These are phyloP conservation scores for Beauveria bassiana DNA, from an alignment of 2,329 filamentous ascomycete species.

Conservation along the genomic window DNA sequence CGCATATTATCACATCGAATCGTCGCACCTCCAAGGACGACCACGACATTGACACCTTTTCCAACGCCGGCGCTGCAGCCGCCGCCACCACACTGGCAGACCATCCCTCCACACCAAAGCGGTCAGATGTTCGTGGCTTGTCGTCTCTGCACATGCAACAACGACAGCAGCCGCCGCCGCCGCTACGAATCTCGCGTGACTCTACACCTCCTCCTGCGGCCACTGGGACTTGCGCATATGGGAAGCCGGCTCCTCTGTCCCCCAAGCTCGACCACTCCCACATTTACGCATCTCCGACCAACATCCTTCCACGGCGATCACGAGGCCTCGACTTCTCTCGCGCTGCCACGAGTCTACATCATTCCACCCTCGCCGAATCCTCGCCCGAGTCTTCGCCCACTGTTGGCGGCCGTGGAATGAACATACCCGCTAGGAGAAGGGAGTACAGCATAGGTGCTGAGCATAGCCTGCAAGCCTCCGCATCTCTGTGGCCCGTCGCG, in stretches of 20 bases:
- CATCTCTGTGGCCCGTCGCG: constrained; percentile 64
- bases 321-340: constrained; percentile 88
- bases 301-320: constrained; percentile 80
- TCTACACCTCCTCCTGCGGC: constrained; percentile 27
- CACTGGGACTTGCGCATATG: constrained; percentile 25
- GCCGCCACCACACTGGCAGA: constrained; percentile 23
- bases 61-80: background rate
- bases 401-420: constrained; percentile 55
- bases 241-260: constrained; percentile 63
- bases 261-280: constrained; percentile 80
- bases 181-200: constrained; percentile 18
- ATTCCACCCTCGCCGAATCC: constrained; percentile 86
- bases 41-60: constrained; percentile 35
- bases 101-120: constrained; percentile 63
- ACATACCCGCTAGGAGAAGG: constrained; percentile 48
- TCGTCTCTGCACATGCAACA: constrained; percentile 28
- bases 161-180: background rate
- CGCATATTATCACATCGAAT: constrained; percentile 46
- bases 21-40: constrained; percentile 59
- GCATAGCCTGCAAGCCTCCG: constrained; percentile 50
- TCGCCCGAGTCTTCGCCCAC: constrained; percentile 88
- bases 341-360: constrained; percentile 88
- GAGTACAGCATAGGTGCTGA: constrained; percentile 40
- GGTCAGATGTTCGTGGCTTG: constrained; percentile 58
- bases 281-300: constrained; percentile 79